Base-by-base conservation (phyloP, 2,329 filamentous ascomycete species). In the Pseudonectria buxi region DNA sequence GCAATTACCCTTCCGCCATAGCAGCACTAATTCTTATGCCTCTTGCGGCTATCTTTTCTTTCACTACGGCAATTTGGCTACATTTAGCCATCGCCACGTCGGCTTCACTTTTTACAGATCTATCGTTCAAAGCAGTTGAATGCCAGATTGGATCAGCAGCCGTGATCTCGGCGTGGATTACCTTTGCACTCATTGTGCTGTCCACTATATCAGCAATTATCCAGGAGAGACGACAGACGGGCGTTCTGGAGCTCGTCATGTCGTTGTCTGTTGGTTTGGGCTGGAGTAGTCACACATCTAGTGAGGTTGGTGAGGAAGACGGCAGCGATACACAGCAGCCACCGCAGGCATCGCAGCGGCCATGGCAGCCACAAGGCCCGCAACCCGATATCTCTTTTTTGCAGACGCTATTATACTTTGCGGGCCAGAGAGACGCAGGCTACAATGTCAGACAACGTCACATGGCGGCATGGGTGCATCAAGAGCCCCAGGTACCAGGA, bases 51-150 rank as follows among this genome's bases (percentile, higher is more conserved):
- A 10, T 26, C 5, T 26, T 24, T 7, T 14, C 25, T 12, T 22
- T 33, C 24, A 33, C 24, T 6, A 25, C 32, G 12, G 32, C 32
- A n/a, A 11, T 33, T 7, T 33, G 32, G 32, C 32, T 27, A 12
- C 32, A 33, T 14, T 25, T 33, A 14, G 32, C 32, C 6, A 10
- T 11, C 22, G 32, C n/a, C n/a, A n/a, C 32, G 6, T 27, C 32
- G 3, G 26, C 32, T 12, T 10, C 25, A 13, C 14, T 33, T 7
- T 11, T 24, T 10, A 28, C 10, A 9, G 24, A 33, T 14, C 24
- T 33, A n/a, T 13, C 32, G 14, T 33, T 28, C 16, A 24, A 12
- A 24, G 26, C 32, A 10, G 25, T 33, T 24, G 24, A 33, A 14
- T 33, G 24, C n/a, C 32, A 28, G 13, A 22, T 14, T 16, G 32